phyloP scores from a whole-genome alignment of 495 filamentous ascomycete species.

The Pseudomonodictys pantanalensis region DNA sequence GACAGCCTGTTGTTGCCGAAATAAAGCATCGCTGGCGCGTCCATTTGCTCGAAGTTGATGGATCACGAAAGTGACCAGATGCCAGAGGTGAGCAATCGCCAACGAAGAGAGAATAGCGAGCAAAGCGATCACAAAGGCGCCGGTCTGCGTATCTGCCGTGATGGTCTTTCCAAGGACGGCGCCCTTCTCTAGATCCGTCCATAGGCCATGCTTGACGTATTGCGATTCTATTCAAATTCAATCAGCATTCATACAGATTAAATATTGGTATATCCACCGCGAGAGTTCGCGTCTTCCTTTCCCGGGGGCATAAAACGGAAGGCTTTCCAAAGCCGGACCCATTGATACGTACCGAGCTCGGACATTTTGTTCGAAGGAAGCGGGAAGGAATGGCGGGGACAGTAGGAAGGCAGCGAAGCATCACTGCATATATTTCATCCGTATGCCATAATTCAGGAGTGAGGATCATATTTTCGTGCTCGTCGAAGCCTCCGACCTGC shows the following conservation, averaged over 20 bases:
- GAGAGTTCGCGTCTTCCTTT: too few relatives aligned
- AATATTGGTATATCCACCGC: too few relatives aligned
- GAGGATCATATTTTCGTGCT: too few relatives aligned
- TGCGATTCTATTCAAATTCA: neutral
- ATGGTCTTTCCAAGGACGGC: constrained; percentile 12
- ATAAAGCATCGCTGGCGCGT: neutral
- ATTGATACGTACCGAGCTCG: neutral
- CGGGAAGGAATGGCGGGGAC: neutral
- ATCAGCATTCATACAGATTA: too few relatives aligned
- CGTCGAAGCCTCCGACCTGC: too few relatives aligned
- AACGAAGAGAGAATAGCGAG: constrained; percentile 13
- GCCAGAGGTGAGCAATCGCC: constrained; percentile 3
- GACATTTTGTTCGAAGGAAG: neutral
- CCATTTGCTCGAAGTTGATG: constrained; percentile 1
- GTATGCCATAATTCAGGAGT: too few relatives aligned
- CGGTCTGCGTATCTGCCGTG: constrained; percentile 5
- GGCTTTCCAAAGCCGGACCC: too few relatives aligned
- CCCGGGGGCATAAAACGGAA: too few relatives aligned
- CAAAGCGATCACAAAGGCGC: constrained; percentile 1
- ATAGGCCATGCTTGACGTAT: constrained; percentile 3
- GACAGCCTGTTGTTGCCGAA: constrained; percentile 11
- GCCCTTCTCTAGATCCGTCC: constrained; percentile 4
- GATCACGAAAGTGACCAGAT: constrained; percentile 4
- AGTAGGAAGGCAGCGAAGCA: too few relatives aligned
- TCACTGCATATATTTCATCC: too few relatives aligned